Percentiles rank a stretch among this genome's conserved stretches.
Evolutionary conservation across 192 early-diverging fungal species (phyloP).

Genomic region (Coemansia sp.): DNA sequence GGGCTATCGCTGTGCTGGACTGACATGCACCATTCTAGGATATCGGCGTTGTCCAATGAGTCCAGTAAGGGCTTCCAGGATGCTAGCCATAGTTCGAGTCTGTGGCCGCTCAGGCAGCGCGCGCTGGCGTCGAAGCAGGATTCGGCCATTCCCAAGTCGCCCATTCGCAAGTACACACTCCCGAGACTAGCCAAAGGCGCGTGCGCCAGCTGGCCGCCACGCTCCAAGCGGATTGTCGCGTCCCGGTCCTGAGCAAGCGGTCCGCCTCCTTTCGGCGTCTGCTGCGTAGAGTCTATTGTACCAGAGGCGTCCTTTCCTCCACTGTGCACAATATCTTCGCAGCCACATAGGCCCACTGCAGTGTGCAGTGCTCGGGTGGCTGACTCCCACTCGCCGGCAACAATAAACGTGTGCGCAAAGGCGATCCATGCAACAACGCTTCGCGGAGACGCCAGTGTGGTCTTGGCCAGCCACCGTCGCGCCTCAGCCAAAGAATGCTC

Average conservation of each 20-base stretch:
- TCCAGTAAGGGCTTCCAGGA: constrained; percentile 30
- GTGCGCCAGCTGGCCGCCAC: constrained; percentile 46
- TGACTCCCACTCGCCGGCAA: constrained; percentile 55
- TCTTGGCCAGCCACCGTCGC: constrained; percentile 55
- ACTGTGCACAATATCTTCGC: constrained; percentile 42
- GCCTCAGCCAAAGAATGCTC: constrained; percentile 47
- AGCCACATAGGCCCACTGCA: constrained; percentile 50
- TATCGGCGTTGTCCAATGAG: constrained; percentile 1
- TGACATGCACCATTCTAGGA: constrained; percentile 24
- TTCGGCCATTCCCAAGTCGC: constrained; percentile 50
- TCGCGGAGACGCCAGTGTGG: constrained; percentile 47
- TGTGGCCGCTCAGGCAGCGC: constrained; percentile 37
- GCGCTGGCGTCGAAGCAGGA: constrained; percentile 55
- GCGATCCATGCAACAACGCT: constrained; percentile 54
- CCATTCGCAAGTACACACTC: constrained; percentile 50
- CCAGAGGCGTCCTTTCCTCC: constrained; percentile 25
- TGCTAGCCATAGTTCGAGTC: constrained; percentile 24
- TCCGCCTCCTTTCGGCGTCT: constrained; percentile 12
- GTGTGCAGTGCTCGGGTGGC: constrained; percentile 54
- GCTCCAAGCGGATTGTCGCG: constrained; percentile 11
- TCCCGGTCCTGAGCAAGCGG: neutral
- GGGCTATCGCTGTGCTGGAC: neutral
- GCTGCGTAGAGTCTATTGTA: constrained; percentile 1
- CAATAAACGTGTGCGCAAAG: constrained; percentile 53
- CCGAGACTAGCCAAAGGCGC: constrained; percentile 52